Base-by-base conservation (phyloP, 2,329 filamentous ascomycete species). In the Alternaria triticina region DNA sequence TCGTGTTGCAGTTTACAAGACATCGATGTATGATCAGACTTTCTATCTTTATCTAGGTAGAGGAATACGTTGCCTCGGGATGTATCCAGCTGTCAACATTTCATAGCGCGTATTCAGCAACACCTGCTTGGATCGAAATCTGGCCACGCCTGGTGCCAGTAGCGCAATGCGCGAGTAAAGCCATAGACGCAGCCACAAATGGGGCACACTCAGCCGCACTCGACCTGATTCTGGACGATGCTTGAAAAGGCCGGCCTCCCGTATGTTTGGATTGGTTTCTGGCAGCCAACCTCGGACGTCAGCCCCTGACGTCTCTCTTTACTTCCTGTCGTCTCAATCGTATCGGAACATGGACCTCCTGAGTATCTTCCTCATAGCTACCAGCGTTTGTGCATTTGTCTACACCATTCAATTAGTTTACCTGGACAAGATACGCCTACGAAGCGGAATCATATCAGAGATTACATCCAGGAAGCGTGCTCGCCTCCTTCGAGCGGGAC, bases 141-240 rank as follows among this genome's bases (percentile, higher is more conserved):
- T 36, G 8, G 33, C 33, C 33, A 0, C 33, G 13, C 15, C 33
- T 36, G 15, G 33, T 36, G 33, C 3, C 15, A 36, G 33, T 36
- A 36, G 33, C 33, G 33, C 33, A 40, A 40, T 17, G 36, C 36
- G 3, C 36, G 0, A 1, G 8, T 8, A 3, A 0, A 40, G 36
- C 36, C n/a, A 17, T 40, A 40, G 4, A 40, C 1, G 36, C 36
- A 40, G 36, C 9, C n/a, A 40, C n/a, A 17, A 0, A 2, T 40
- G n/a, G 36, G n/a, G 36, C 5, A 36, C 27, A 12, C 27, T 40
- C 33, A 40, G 33, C 33, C 33, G 15, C 33, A 40, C 33, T 9
- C 36, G 1, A 9, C 36, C 36, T 0, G 15, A 40, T 3, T 2
- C 4, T 11, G 0, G 36, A 17, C 0, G 0, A 40, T 40, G 36